phyloP scores from a whole-genome alignment of 495 filamentous ascomycete species.

The Barbatosphaeria neglecta region DNA sequence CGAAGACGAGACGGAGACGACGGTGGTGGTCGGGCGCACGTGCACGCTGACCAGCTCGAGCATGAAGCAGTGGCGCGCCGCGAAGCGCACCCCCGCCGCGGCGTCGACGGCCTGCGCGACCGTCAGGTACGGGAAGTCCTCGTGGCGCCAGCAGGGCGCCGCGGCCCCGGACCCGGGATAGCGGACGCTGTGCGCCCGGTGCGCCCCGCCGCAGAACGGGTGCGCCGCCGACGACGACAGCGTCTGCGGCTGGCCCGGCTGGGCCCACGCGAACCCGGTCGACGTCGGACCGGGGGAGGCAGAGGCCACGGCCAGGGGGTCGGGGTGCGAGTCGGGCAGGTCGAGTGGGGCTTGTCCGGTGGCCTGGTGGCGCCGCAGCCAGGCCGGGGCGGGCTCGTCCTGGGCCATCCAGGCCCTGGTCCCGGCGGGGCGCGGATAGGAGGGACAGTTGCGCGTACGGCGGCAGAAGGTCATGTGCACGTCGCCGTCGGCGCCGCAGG shows the following conservation, averaged over 20 bases:
- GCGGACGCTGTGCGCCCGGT: conserved; percentile 7
- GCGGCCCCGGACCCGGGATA: conserved; percentile 20
- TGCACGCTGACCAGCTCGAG: conserved; percentile 24
- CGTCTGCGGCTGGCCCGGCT: conserved; percentile 2
- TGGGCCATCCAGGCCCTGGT: background rate
- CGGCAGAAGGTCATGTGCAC: conserved; percentile 32
- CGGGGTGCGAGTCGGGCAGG: background rate
- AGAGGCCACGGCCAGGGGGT: too few species aligned
- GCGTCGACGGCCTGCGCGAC: conserved; percentile 43
- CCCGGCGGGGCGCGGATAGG: too few species aligned
- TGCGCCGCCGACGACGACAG: conserved; percentile 11
- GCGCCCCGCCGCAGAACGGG: too few species aligned
- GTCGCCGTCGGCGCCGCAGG: conserved; percentile 36
- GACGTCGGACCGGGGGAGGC: too few species aligned
- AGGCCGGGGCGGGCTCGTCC: too few species aligned
- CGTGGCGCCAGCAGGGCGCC: conserved; percentile 44
- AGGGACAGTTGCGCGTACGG: too few species aligned
- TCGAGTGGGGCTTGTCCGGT: too few species aligned
- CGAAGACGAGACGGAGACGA: background rate
- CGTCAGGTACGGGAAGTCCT: conserved; percentile 43
- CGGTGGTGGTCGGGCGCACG: conserved; percentile 5
- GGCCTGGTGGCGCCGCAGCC: too few species aligned
- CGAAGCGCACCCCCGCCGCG: conserved; percentile 42
- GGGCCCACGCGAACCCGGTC: too few species aligned
- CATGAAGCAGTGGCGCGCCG: conserved; percentile 41